A percentile compares a stretch with the other conserved stretches of the same genome.
phyloP scores from a whole-genome alignment of 148 eudicot species.

The Chenopodium berlandieri region DNA sequence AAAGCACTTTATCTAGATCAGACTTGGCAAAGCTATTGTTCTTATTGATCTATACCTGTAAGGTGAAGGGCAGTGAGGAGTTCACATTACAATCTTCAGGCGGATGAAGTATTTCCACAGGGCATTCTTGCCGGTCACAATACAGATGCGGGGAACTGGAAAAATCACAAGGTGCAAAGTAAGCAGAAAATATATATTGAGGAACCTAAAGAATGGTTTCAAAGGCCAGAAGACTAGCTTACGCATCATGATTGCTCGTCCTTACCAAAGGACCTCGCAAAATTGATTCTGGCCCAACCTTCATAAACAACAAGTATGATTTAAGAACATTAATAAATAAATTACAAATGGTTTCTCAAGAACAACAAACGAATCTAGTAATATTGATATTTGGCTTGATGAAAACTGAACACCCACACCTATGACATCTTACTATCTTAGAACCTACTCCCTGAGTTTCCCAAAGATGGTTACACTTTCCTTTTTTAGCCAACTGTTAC shows the following conservation, averaged over 20 bases:
- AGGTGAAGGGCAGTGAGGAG: constrained; percentile 79
- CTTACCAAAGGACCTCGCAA: constrained; percentile 72
- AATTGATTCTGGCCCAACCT: constrained; percentile 80
- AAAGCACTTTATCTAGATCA: background rate
- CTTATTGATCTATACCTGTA: constrained; percentile 50
- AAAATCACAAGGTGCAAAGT: constrained; percentile 21
- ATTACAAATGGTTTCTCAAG: background rate
- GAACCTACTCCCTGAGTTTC: too few relatives aligned
- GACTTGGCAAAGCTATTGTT: constrained; percentile 2
- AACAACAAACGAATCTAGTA: background rate
- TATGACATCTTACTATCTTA: too few relatives aligned
- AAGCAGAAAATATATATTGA: constrained; percentile 13
- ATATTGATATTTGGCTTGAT: background rate
- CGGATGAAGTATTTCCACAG: constrained; percentile 79
- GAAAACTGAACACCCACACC: background rate
- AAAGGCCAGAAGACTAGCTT: constrained; percentile 30
- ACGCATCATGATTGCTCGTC: constrained; percentile 51
- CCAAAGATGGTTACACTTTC: too few relatives aligned
- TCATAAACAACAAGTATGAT: constrained; percentile 24
- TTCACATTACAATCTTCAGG: constrained; percentile 94
- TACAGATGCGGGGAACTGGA: constrained; percentile 63
- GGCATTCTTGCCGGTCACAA: constrained; percentile 70
- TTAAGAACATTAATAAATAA: constrained; percentile 14
- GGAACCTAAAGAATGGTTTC: constrained; percentile 11
- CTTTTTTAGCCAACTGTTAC: too few relatives aligned